Evolutionary conservation across 202 grass and related monocot genomes (phyloP).

Genomic region (Alloteropsis angusta): DNA sequence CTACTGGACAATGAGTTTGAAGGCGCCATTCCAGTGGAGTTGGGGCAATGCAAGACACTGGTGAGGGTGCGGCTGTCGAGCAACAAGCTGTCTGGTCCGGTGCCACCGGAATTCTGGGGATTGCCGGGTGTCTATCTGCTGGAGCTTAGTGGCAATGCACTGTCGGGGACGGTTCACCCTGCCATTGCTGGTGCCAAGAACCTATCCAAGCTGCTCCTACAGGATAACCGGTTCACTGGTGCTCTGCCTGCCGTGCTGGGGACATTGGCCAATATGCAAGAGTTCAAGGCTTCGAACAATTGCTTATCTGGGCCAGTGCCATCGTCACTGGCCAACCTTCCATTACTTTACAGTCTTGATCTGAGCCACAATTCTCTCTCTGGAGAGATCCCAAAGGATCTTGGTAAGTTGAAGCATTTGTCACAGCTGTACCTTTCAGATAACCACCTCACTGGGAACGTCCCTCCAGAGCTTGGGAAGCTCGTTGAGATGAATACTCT

Average conservation of each 20-base stretch:
- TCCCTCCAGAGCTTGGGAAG: conserved; percentile 50
- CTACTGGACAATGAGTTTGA: conserved; percentile 52
- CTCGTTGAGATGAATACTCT: conserved; percentile 26
- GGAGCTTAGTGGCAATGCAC: conserved; percentile 45
- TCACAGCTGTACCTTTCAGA: conserved; percentile 40
- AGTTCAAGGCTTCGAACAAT: conserved; percentile 45
- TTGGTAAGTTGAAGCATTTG: conserved; percentile 38
- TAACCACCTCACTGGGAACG: conserved; percentile 46
- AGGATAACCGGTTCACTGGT: conserved; percentile 49
- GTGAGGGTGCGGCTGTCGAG: conserved; percentile 48
- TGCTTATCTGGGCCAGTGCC: conserved; percentile 46
- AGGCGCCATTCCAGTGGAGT: conserved; percentile 40
- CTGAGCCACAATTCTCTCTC: conserved; percentile 63
- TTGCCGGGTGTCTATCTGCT: conserved; percentile 48
- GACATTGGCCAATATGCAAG: conserved; percentile 22
- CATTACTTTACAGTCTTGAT: conserved; percentile 31
- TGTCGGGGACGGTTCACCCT: conserved; percentile 49
- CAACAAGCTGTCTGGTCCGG: conserved; percentile 47
- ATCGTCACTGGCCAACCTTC: neutral
- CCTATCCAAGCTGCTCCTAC: conserved; percentile 41
- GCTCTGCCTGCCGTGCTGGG: conserved; percentile 54
- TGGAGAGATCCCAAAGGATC: conserved; percentile 39
- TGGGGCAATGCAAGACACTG: conserved; percentile 49
- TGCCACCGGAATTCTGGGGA: conserved; percentile 53
- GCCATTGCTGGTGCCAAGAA: conserved; percentile 45